Percentiles rank a stretch among this genome's conserved stretches.
Conservation (phyloP, 2,329 filamentous ascomycete species). For the Cryphonectria naterciae region DNA sequence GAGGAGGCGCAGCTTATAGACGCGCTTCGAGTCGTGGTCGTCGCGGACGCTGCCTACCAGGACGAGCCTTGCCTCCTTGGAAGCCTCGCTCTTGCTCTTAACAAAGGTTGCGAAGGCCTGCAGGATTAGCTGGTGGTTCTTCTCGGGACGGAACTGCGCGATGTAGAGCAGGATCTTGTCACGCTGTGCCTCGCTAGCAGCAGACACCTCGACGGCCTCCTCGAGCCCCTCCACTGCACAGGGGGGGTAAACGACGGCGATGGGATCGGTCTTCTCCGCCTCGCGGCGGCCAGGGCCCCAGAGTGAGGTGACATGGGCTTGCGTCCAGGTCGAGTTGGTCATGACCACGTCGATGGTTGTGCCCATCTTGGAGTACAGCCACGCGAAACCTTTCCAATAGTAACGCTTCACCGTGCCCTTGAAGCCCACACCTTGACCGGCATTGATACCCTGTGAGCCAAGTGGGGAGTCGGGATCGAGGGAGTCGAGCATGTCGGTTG, state of each 20-base stretch:
- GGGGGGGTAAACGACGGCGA: conserved; percentile 85
- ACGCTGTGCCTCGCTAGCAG: conserved; percentile 69
- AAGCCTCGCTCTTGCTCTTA: conserved; percentile 56
- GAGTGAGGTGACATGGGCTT: conserved; percentile 76
- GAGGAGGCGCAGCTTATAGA: conserved; percentile 85
- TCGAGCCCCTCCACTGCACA: conserved; percentile 87
- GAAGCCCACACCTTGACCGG: conserved; percentile 75
- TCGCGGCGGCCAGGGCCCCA: conserved; percentile 68
- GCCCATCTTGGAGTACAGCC: conserved; percentile 80
- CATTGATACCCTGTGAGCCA: conserved; percentile 75
- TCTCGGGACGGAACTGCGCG: conserved; percentile 95
- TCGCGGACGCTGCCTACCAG: conserved; percentile 93
- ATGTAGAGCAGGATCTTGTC: conserved; percentile 84
- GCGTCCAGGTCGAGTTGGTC: conserved; percentile 97
- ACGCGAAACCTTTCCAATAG: conserved; percentile 89
- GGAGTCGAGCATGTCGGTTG: conserved; percentile 92
- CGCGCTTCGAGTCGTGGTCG: conserved; percentile 75
- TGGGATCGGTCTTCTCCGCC: conserved; percentile 53
- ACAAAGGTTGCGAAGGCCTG: conserved; percentile 81
- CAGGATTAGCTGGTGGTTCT: conserved; percentile 89
- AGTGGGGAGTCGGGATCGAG: conserved; percentile 65
- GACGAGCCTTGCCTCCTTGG: conserved; percentile 68
- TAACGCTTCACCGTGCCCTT: conserved; percentile 73
- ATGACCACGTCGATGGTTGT: conserved; percentile 89
- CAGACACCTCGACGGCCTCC: conserved; percentile 71